Base-by-base conservation (phyloP, 1,139 yeast species). In the Candida sojae region DNA sequence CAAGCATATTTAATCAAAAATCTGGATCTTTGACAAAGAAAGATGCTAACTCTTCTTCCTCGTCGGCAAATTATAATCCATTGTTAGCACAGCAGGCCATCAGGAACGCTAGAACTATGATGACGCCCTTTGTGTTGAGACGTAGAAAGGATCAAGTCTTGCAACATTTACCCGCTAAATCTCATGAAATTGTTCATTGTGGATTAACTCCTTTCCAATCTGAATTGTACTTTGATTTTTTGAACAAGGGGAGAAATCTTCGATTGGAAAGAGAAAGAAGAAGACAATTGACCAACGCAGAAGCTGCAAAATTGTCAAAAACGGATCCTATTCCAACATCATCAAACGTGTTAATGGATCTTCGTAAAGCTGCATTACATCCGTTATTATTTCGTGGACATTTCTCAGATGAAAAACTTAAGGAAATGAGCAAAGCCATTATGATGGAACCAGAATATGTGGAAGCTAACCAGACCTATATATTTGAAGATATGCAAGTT, bases 111-210 rank as follows among this genome's bases (percentile, higher is more conserved):
- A 90, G 89, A 65, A 86, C 95, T 3, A 93, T 93, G 97, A 93
- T 93, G 99, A 88, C 96, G 2, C 99, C 99, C 5, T 93, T 93
- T 70, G 93, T 93, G 8, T 73, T 93, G 58, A 80, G 99, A 65
- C 84, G 99, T 64, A 87, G 87, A 61, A 93, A 93, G 70, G 88
- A 83, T 50, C 98, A 93, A 66, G 99, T 93, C 9, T 77, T 93
- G 62, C 82, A 88, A 61, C 95, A 93, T 63, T 73, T 93, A 55
- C 99, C 99, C 0, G 76, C 79, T 29, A 93, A 95, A 62, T 68
- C 74, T 44, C 90, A 86, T 53, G 72, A 71, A 41, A 77, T 87
- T 38, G 81, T 80, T 43, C 77, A 75, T 54, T 90, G 97, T 66
- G 83, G 79, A 2, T 71, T 89, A 75, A 73, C 79, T 0, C 68